Percentiles rank a stretch among this genome's conserved stretches.
These are phyloP conservation scores for Acer saccharum DNA, from an alignment of 345 rosid species.

Conservation along the genomic window DNA sequence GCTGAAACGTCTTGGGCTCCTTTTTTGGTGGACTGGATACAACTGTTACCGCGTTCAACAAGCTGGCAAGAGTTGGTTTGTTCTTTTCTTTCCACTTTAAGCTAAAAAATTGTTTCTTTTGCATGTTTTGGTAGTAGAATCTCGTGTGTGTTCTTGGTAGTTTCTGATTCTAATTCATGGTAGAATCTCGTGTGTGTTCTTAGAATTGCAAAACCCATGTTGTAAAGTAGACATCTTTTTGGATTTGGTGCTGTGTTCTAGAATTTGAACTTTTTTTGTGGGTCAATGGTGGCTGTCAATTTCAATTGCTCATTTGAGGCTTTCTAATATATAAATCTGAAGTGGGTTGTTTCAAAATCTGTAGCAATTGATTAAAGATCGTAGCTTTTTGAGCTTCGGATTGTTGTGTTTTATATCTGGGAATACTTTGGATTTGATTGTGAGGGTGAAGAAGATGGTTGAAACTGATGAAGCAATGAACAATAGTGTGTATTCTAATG, in stretches of 20 bases:
- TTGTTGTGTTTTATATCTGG: not conserved
- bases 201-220: slow-evolving; percentile 18
- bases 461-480: slow-evolving; percentile 40
- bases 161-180: slow-evolving; percentile 4
- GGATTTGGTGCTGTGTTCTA: not conserved
- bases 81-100: slow-evolving; percentile 7
- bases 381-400: slow-evolving; percentile 12
- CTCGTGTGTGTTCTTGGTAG: slow-evolving; percentile 6
- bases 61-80: not conserved
- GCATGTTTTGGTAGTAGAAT: not conserved
- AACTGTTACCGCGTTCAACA: not conserved
- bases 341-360: not conserved
- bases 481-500: slow-evolving; percentile 40
- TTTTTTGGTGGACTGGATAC: not conserved
- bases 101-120: not conserved
- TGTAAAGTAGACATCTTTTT: not conserved
- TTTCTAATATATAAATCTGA: not conserved
- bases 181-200: no score
- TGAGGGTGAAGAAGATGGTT: slow-evolving; percentile 38
- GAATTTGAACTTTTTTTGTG: not conserved
- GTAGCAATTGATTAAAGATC: slow-evolving; percentile 19
- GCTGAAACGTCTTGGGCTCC: not conserved
- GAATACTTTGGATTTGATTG: not conserved
- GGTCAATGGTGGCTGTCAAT: slow-evolving; percentile 17
- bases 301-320: slow-evolving; percentile 18